Conservation (phyloP, 306 rosid species). For the Sicyos baderoa region DNA sequence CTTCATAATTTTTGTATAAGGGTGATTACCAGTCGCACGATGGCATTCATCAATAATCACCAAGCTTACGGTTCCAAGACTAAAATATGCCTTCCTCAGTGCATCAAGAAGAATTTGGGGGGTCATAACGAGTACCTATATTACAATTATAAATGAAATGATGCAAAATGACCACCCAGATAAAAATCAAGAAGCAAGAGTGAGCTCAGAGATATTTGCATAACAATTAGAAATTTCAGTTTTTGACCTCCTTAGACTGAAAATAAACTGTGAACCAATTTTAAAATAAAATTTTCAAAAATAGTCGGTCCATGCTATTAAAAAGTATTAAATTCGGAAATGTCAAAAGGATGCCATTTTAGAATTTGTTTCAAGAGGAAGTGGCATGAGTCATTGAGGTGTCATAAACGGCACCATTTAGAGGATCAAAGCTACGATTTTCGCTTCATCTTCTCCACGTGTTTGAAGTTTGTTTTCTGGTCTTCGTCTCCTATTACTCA, state of each 20-base stretch:
- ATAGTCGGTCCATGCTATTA: not conserved
- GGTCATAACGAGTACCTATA: slow-evolving; percentile 82
- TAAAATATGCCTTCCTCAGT: slow-evolving; percentile 68
- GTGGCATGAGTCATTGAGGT: too few species aligned
- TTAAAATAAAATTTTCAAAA: not conserved
- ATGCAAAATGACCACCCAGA: slow-evolving; percentile 11
- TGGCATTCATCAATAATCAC: slow-evolving; percentile 84
- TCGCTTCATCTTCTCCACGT: too few species aligned
- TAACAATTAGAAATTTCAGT: not conserved
- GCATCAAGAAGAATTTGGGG: slow-evolving; percentile 87
- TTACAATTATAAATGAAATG: slow-evolving; percentile 15
- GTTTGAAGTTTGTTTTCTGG: too few species aligned
- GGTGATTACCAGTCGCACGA: slow-evolving; percentile 75
- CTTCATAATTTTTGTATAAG: slow-evolving; percentile 80
- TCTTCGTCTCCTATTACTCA: too few species aligned
- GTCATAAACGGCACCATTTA: too few species aligned
- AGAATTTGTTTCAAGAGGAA: too few species aligned
- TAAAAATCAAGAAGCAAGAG: slow-evolving; percentile 6
- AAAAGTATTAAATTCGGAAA: too few species aligned
- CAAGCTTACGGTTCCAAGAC: slow-evolving; percentile 51
- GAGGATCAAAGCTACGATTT: too few species aligned
- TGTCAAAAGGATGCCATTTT: too few species aligned
- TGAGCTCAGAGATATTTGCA: not conserved
- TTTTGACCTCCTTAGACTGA: not conserved
- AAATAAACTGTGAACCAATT: not conserved